A percentile compares a stretch with the other conserved stretches of the same genome.
phyloP scores from a whole-genome alignment of 2,329 filamentous ascomycete genomes.

The Intubia oerlemansii region DNA sequence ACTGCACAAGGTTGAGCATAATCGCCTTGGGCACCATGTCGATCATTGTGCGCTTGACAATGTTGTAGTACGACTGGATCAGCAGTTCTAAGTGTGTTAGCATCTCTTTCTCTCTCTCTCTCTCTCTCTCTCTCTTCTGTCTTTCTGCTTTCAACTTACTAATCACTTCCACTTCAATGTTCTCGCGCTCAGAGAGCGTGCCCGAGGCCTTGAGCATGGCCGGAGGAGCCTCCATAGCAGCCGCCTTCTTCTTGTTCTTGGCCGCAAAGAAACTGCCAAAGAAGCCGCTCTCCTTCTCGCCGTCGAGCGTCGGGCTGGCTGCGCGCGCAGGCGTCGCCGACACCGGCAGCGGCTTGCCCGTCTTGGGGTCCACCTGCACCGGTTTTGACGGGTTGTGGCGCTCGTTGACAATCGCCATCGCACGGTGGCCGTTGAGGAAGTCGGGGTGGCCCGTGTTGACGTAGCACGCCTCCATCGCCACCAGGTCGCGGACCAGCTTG shows the following conservation, averaged over 20 bases:
- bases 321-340: slow-evolving; percentile 43
- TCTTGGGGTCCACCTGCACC: slow-evolving; percentile 94
- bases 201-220: slow-evolving; percentile 86
- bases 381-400: slow-evolving; percentile 64
- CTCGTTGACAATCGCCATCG: slow-evolving; percentile 97
- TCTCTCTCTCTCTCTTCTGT: too few relatives aligned
- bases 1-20: slow-evolving; percentile 93
- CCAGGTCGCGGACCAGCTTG: slow-evolving; percentile 83
- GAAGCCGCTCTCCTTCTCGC: slow-evolving; percentile 50
- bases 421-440: slow-evolving; percentile 88
- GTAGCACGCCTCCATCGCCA: slow-evolving; percentile 90
- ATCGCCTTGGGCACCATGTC: slow-evolving; percentile 99
- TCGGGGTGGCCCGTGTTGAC: slow-evolving; percentile 98
- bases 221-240: slow-evolving; percentile 94
- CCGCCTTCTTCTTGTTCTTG: slow-evolving; percentile 99
- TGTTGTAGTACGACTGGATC: slow-evolving; percentile 95
- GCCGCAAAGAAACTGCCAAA: slow-evolving; percentile 97
- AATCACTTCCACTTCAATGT: slow-evolving; percentile 93
- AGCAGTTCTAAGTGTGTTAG: slow-evolving; percentile 46
- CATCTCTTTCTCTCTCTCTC: too few relatives aligned
- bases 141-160: too few relatives aligned
- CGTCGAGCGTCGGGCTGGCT: slow-evolving; percentile 49
- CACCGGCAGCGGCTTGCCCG: slow-evolving; percentile 71
- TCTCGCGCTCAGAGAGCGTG: slow-evolving; percentile 80
- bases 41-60: slow-evolving; percentile 95